Evolutionary conservation across 768 basidiomycete species (phyloP).

Genomic region (Tricholoma terreum): DNA sequence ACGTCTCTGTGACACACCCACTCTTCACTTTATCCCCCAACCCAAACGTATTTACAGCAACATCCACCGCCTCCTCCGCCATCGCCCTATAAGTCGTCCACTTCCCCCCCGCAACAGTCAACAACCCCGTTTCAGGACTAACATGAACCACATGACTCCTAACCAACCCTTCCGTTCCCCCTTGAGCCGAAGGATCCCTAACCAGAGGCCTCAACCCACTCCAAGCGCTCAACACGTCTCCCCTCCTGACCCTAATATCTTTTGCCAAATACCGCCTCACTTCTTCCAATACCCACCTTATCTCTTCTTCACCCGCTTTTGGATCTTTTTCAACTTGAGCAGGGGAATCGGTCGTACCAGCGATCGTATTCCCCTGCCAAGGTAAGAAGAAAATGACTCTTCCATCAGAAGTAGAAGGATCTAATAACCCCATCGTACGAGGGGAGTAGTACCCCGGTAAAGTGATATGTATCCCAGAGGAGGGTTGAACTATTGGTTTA

Average conservation of each 20-base stretch:
- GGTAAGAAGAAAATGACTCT: conserved; percentile 99
- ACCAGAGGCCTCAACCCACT: conserved; percentile 89
- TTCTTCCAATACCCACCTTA: conserved; percentile 95
- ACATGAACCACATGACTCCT: conserved; percentile 92
- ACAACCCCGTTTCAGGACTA: conserved; percentile 62
- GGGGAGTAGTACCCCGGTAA: conserved; percentile 97
- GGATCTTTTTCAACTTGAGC: conserved; percentile 72
- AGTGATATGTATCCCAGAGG: conserved; percentile 93
- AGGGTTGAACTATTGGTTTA: conserved; percentile 87
- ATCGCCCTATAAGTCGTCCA: conserved; percentile 98
- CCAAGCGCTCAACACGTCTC: conserved; percentile 96
- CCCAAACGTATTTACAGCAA: conserved; percentile 75
- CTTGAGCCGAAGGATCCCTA: conserved; percentile 55
- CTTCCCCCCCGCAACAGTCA: conserved; percentile 96
- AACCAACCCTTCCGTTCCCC: conserved; percentile 83
- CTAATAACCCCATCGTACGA: conserved; percentile 90
- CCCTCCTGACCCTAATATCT: conserved; percentile 91
- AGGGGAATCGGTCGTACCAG: conserved; percentile 92
- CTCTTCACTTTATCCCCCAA: conserved; percentile 53
- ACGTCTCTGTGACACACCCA: conserved; percentile 72
- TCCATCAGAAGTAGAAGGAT: conserved; percentile 93
- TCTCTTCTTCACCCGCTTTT: conserved; percentile 86
- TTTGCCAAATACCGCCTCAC: conserved; percentile 84
- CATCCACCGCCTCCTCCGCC: conserved; percentile 93
- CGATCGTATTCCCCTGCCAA: conserved; percentile 97